Evolutionary conservation across 805 yeast genomes (phyloP).

Genomic region (Wickerhamia fluorescens): DNA sequence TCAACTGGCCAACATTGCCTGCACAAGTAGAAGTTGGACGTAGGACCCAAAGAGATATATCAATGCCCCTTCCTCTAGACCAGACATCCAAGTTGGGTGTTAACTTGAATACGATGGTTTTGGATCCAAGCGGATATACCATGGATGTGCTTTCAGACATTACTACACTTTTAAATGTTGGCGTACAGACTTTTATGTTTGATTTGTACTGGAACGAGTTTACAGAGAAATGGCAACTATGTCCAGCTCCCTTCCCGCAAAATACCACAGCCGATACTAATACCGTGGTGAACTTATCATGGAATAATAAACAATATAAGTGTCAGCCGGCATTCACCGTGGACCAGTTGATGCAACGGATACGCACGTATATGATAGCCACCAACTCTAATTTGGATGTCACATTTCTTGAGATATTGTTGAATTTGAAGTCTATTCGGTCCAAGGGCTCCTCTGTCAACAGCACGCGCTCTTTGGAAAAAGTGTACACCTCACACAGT

Average conservation of each 20-base stretch:
- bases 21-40: slow-evolving; percentile 12
- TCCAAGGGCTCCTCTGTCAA: slow-evolving; percentile 1
- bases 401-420: slow-evolving; percentile 24
- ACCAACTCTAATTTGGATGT: slow-evolving; percentile 30
- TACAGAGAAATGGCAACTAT: slow-evolving; percentile 42
- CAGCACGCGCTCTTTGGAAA: too few species aligned
- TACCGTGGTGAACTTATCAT: slow-evolving; percentile 10
- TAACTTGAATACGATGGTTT: slow-evolving; percentile 21
- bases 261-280: slow-evolving; percentile 15
- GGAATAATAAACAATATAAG: slow-evolving; percentile 19
- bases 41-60: slow-evolving; percentile 31
- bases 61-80: slow-evolving; percentile 23
- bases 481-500: neutral
- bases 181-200: slow-evolving; percentile 40
- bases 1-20: slow-evolving; percentile 3
- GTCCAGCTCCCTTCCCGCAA: slow-evolving; percentile 40
- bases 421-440: slow-evolving; percentile 17
- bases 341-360: slow-evolving; percentile 12
- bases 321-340: slow-evolving; percentile 26
- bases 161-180: slow-evolving; percentile 26
- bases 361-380: slow-evolving; percentile 12
- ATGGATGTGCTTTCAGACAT: slow-evolving; percentile 11
- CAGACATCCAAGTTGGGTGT: slow-evolving; percentile 27
- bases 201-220: slow-evolving; percentile 53
- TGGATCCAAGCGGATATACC: slow-evolving; percentile 18